Conservation (phyloP, 805 yeast species). For the Ogataea allantospora region DNA sequence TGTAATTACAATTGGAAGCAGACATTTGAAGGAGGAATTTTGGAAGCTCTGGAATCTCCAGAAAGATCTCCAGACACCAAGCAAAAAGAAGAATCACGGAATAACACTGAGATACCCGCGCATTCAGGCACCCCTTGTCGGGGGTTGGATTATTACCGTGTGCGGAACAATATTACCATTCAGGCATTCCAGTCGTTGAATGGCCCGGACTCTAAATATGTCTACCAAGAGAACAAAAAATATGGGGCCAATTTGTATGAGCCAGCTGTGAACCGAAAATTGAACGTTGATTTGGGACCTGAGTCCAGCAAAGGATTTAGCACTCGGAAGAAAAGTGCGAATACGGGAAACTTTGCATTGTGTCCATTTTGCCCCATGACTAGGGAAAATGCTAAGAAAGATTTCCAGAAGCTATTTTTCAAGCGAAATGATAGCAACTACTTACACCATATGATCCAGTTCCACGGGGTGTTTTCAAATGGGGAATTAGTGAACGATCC, state of each 20-base stretch:
- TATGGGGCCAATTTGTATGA: conserved; percentile 19
- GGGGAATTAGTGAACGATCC: conserved; percentile 30
- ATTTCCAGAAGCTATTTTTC: conserved; percentile 22
- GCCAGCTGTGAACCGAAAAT: conserved; percentile 25
- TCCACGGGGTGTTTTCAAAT: conserved; percentile 33
- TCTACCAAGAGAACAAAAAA: conserved; percentile 22
- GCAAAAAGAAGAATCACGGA: background rate
- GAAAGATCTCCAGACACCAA: conserved; percentile 2
- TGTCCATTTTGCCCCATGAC: conserved; percentile 31
- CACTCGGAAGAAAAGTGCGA: conserved; percentile 10
- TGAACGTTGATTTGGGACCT: background rate
- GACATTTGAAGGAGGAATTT: conserved; percentile 2
- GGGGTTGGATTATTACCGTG: conserved; percentile 16
- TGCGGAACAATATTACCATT: conserved; percentile 16
- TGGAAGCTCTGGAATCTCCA: conserved; percentile 5
- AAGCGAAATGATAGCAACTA: conserved; percentile 32
- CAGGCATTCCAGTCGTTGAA: conserved; percentile 12
- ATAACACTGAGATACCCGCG: background rate
- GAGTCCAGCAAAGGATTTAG: background rate
- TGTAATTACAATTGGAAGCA: conserved; percentile 16
- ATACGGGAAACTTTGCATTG: conserved; percentile 28
- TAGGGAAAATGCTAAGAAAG: conserved; percentile 16
- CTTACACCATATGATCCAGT: conserved; percentile 33
- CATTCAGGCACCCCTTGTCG: conserved; percentile 14
- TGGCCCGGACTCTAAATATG: conserved; percentile 5